These are phyloP conservation scores for Tetracladium setigerum DNA, from an alignment of 495 filamentous ascomycete species.

Conservation along the genomic window DNA sequence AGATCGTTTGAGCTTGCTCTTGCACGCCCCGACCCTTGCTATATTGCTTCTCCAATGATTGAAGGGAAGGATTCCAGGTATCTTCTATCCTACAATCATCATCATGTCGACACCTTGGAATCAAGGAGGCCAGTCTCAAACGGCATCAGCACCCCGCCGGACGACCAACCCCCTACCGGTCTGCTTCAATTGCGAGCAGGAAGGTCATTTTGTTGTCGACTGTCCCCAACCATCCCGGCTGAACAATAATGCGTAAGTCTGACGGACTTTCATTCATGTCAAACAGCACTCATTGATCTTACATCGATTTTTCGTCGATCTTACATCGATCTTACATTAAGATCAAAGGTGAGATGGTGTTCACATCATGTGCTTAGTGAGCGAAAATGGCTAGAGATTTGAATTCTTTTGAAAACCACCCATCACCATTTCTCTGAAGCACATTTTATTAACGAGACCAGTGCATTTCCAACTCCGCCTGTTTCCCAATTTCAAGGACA, in stretches of 20 bases:
- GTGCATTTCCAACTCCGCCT: not conserved
- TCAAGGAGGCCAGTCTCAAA: slow-evolving; percentile 8
- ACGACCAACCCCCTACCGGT: slow-evolving; percentile 26
- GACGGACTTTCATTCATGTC: not conserved
- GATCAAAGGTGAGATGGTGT: not conserved
- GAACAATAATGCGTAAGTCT: slow-evolving; percentile 56
- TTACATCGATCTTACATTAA: not conserved
- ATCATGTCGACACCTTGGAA: slow-evolving; percentile 11
- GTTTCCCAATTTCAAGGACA: slow-evolving; percentile 4
- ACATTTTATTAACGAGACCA: slow-evolving; percentile 8
- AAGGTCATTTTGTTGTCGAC: slow-evolving; percentile 39
- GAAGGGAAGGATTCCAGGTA: not conserved
- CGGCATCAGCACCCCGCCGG: slow-evolving; percentile 29
- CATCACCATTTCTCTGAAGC: not conserved
- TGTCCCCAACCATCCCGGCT: slow-evolving; percentile 42
- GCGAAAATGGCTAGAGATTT: too few species aligned
- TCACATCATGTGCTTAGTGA: too few species aligned
- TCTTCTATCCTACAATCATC: not conserved
- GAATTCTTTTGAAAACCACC: too few species aligned
- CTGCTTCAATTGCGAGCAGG: slow-evolving; percentile 45
- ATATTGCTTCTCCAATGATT: too few species aligned
- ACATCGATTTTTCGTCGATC: not conserved
- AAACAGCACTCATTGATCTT: too few species aligned
- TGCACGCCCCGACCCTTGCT: too few species aligned
- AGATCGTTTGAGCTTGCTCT: too few species aligned